Percentiles rank a stretch among this genome's conserved stretches.
phyloP scores from a whole-genome alignment of 2,329 filamentous ascomycete genomes.

The Diaporthe capsici region DNA sequence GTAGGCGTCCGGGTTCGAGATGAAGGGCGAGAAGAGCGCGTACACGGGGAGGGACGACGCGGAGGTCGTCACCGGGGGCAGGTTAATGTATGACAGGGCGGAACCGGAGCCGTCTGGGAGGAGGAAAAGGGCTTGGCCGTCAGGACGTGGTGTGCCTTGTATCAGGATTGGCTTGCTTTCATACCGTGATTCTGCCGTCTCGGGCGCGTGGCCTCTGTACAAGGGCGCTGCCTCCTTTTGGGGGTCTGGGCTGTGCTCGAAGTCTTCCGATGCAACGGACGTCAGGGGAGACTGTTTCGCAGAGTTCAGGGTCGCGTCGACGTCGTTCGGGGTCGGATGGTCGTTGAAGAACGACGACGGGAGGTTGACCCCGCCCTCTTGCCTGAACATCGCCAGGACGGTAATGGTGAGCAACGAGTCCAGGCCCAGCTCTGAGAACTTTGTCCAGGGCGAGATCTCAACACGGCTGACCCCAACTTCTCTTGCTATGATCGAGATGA shows the following conservation, averaged over 20 bases:
- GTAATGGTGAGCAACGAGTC: constrained; percentile 47
- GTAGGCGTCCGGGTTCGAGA: constrained; percentile 14
- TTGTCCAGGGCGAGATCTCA: constrained; percentile 43
- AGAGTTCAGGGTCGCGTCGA: not conserved
- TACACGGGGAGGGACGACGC: constrained; percentile 5
- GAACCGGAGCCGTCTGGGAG: constrained; percentile 35
- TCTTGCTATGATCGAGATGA: constrained; percentile 43
- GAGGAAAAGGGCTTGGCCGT: constrained; percentile 32
- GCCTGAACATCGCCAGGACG: constrained; percentile 4
- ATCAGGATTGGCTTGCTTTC: constrained; percentile 32
- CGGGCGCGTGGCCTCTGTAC: not conserved
- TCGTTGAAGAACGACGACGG: constrained; percentile 24
- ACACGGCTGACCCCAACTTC: constrained; percentile 44
- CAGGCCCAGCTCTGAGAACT: constrained; percentile 46
- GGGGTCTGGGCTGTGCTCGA: not conserved
- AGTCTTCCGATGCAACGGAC: not conserved
- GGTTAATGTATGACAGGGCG: constrained; percentile 26
- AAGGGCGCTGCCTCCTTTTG: not conserved
- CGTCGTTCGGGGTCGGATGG: constrained; percentile 10
- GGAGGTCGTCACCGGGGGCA: not conserved
- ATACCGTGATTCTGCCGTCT: not conserved
- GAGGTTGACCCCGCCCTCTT: not conserved
- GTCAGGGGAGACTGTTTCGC: not conserved
- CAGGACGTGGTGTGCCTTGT: constrained; percentile 26
- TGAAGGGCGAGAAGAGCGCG: constrained; percentile 30